Evolutionary conservation across 2,329 filamentous ascomycete genomes (phyloP).

Genomic region (Monosporascus cannonballus): DNA sequence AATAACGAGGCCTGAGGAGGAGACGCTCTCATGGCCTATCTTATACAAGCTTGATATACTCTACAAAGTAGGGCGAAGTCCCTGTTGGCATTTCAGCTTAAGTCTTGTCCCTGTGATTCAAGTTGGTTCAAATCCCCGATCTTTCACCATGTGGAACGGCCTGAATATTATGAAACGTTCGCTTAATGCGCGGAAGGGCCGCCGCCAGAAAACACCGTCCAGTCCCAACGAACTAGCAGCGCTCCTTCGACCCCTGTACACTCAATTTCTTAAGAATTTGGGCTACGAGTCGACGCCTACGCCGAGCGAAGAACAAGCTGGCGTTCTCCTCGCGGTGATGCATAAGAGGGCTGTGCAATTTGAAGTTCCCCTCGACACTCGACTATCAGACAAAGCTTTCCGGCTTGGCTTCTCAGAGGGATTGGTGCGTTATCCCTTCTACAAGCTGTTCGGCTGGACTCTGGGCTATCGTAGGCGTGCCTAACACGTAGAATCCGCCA

Average conservation of each 20-base stretch:
- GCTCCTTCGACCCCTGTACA: not conserved
- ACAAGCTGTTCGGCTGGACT: not conserved
- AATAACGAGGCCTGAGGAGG: not conserved
- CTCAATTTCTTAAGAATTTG: not conserved
- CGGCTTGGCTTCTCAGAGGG: slow-evolving; percentile 12
- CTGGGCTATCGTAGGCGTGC: not conserved
- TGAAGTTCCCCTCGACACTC: slow-evolving; percentile 11
- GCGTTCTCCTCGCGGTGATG: slow-evolving; percentile 19
- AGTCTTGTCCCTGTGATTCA: not conserved
- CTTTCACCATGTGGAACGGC: not conserved
- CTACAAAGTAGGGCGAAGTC: not conserved
- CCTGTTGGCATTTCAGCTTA: not conserved
- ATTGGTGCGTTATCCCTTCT: slow-evolving; percentile 4
- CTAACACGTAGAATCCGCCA: not conserved
- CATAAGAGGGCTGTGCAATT: slow-evolving; percentile 12
- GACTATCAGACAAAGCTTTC: slow-evolving; percentile 13
- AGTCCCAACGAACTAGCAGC: not conserved
- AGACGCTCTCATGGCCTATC: no score
- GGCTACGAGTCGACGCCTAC: slow-evolving; percentile 14
- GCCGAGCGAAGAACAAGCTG: slow-evolving; percentile 25
- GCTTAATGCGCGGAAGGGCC: not conserved
- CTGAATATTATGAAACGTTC: not conserved
- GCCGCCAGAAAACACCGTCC: not conserved
- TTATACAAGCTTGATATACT: not conserved
- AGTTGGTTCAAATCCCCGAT: not conserved